Evolutionary conservation across 495 filamentous ascomycete species (phyloP), one percentile per base, ranked within the genome.

Genomic region (Niebla homalea): DNA sequence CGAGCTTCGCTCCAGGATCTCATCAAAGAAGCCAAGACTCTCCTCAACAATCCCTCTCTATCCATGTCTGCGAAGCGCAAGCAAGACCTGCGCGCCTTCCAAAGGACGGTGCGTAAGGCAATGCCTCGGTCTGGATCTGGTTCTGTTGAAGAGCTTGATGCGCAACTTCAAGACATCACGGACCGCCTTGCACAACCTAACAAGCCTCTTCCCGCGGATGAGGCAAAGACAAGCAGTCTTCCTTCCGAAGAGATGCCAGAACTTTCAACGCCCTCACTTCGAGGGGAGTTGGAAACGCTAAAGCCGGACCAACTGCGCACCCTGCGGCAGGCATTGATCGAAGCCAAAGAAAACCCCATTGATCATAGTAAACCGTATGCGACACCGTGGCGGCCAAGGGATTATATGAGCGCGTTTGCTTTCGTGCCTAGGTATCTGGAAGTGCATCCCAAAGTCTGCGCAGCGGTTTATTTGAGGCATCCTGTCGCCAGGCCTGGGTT

Each of bases 351-450:
- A 52, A 92, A 94, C 69, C 81, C 85, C 1, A 64, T 79, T 49
- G 88, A 95, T 65, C 59, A 67, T 36, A 71, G 66, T 44, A 93
- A 93, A 69, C 84, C 92, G 14, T 98, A 98, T 67, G 71, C 74
- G 16, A 94, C 90, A 15, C 92, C 92, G 18, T 98, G 92, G 92
- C 63, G 70, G 25, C 92, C 92, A n/a, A 72, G 89, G 37, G 73
- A 80, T 43, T 97, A 77, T 70, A 89, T 98, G 84, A 70, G 75
- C 18, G 79, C 88, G 2, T 98, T 97, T 64, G 88, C 89, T 14
- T 95, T 95, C 65, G 87, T 98, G 51, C 92, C 92, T 19, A 74
- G 85, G 51, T 98, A 94, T 68, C 76, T 98, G 51, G 92, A 98
- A 70, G 92, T 98, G 60, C 95, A 96, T 71, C 89, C 90, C 62